Base-by-base conservation (phyloP, 2,329 filamentous ascomycete genomes). In the Fusarium haematococcum region DNA sequence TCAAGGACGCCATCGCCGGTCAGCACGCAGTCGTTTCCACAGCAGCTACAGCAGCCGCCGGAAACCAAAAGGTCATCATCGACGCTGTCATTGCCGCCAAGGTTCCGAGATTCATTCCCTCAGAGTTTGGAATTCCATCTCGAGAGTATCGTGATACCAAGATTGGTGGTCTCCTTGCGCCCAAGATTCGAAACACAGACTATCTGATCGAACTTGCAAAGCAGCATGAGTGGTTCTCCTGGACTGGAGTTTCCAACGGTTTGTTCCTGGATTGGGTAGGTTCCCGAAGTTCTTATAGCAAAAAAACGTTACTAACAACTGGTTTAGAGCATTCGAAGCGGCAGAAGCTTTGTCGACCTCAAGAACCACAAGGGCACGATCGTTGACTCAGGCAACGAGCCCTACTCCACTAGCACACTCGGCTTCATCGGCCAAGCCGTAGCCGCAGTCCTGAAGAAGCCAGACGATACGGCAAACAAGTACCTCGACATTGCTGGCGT, bases 101-200 rank as follows among this genome's bases (percentile, higher is more conserved):
- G 52, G 30, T 63, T 9, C 37, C 52, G 6, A 41, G 63, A 6
- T 65, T 59, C 50, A 65, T 65, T 0, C 54, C 54, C 5, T 65
- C 54, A 0, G 63, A 57, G 52, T 65, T 57, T 33, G 63, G 54
- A 20, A 65, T 65, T 16, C 16, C 37, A 14, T 52, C 61, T 41
- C 45, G 45, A 7, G 27, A 37, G 14, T 39, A 54, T n/a, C 45
- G 61, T 20, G 61, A 63, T 20, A 52, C 61, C 45, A 63, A 63
- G 43, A 63, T 63, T 54, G 61, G 61, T 7, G 32, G 48, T 11
- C 32, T 63, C 2, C 61, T 63, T 13, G 33, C 43, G 5, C 20
- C 30, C 23, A 63, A 63, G 32, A 48, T 66, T 32, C 27, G 37
- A 9, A 61, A 61, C 18, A 61, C 39, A 0, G 56, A 58, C 25